Evolutionary conservation across 805 yeast genomes (phyloP), one percentile per base, ranked within the genome.

Genomic region (Naumovozyma castellii): DNA sequence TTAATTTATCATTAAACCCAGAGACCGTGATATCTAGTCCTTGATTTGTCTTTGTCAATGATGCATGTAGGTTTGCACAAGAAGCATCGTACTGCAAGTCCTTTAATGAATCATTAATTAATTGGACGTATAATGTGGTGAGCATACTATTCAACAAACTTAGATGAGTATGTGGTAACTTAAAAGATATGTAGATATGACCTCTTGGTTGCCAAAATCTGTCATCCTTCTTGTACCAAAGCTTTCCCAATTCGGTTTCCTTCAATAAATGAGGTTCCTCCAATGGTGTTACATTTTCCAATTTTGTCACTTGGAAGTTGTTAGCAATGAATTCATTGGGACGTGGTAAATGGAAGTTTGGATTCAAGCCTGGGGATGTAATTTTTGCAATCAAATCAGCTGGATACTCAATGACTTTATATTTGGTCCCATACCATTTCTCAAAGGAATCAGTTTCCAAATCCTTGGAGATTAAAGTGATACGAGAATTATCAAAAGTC

Each of bases 151-250:
- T 69, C 20, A 70, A 60, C 2, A 85, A 76, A n/a, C 80, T 74
- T 1, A 73, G 62, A 36, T 72, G 72, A 0, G 82, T 68, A 10
- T 72, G 67, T 1, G 95, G 94, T 32, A 77, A 63, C 45, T 78
- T 79, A 46, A 90, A 69, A 32, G 73, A 67, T 39, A 85, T 57
- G 31, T 75, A 73, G 22, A 87, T 74, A 36, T 75, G 68, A 1
- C 92, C 92, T 63, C 88, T 84, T 37, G 97, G 98, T 14, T 84
- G 83, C 68, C 82, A 76, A 56, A 90, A 84, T 37, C 80, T 76
- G 49, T 90, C 95, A 64, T 90, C 95, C 50, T 81, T 81, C 58
- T 90, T 90, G 59, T 69, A 84, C 97, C 97, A 90, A 29, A 84
- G 64, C 49, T 78, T 79, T 31, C 59, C 49, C 30, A 69, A 61